Percentiles rank a stretch among this genome's conserved stretches.
These are phyloP conservation scores for Candida piceae DNA, from an alignment of 805 yeast genomes.

Conservation along the genomic window DNA sequence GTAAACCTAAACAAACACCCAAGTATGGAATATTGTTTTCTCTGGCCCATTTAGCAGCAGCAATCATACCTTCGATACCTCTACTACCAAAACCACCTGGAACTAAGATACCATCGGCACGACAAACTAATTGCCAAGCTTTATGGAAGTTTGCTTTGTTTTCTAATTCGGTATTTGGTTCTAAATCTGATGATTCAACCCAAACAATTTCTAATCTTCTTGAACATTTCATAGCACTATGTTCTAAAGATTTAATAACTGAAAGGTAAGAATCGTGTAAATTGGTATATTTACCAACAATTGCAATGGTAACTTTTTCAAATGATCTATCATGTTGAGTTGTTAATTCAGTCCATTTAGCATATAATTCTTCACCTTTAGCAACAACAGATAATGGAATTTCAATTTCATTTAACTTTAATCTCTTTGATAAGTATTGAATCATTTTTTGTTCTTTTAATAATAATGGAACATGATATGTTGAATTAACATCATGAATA, in stretches of 20 bases:
- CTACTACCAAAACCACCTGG: slow-evolving; percentile 98
- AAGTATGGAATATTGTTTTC: slow-evolving; percentile 88
- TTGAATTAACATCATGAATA: slow-evolving; percentile 93
- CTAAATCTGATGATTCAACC: slow-evolving; percentile 94
- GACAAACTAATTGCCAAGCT: slow-evolving; percentile 91
- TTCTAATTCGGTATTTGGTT: slow-evolving; percentile 56
- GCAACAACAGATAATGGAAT: slow-evolving; percentile 45
- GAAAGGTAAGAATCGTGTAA: slow-evolving; percentile 93
- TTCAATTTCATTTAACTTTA: slow-evolving; percentile 47
- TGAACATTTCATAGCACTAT: slow-evolving; percentile 84
- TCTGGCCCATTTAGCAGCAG: slow-evolving; percentile 98
- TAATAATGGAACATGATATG: slow-evolving; percentile 94
- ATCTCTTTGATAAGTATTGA: slow-evolving; percentile 63
- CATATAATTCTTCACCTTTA: slow-evolving; percentile 67
- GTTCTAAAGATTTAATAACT: slow-evolving; percentile 93
- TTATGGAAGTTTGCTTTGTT: slow-evolving; percentile 80
- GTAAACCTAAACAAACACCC: slow-evolving; percentile 97
- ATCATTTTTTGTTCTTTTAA: slow-evolving; percentile 83
- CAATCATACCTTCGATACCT: slow-evolving; percentile 97
- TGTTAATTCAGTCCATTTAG: slow-evolving; percentile 78
- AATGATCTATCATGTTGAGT: slow-evolving; percentile 73
- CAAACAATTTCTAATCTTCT: slow-evolving; percentile 84
- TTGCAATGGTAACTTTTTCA: slow-evolving; percentile 88
- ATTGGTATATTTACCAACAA: slow-evolving; percentile 96
- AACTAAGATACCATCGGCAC: slow-evolving; percentile 93